Base-by-base conservation (phyloP, 2,329 filamentous ascomycete species). In the Beauveria pseudobassiana region DNA sequence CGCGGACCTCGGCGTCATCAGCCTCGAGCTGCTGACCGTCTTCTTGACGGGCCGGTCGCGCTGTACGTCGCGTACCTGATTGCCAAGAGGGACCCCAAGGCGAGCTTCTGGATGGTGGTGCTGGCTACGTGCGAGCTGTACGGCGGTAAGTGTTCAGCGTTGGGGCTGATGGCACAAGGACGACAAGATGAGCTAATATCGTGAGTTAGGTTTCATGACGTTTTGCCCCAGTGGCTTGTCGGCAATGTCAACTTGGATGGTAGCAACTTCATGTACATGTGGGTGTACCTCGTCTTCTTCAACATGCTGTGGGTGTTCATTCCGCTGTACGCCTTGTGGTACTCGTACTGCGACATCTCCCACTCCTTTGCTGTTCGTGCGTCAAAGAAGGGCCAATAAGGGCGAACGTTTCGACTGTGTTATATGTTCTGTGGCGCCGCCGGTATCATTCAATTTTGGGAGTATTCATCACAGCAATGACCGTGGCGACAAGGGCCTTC, bases 271-370 rank as follows among this genome's bases (percentile, higher is more conserved):
- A 86, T 89, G 84, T 87, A 86, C 68, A 75, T 81, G 65, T 88
- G 85, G 85, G 76, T 88, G 16, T 88, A 88, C 66, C 75, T 89
- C 18, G 77, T 87, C 66, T 88, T 88, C 73, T 88, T 89, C 77
- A 89, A 89, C 72, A 81, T 79, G 67, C 74, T 88, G 4, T 89
- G 86, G 86, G 85, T 89, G 4, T 81, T 82, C 64, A 79, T 88
- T 64, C 86, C 86, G 0, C 61, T 82, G 1, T 88, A 85, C 71
- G 77, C 81, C 22, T 76, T 87, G 61, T 86, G 78, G 66, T 78
- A 85, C 61, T 78, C 81, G 1, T 78, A 79, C 46, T 66, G 69
- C 22, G 83, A 87, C 64, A 85, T 88, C 58, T 76, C 77, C 9
- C 74, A 79, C 59, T 84, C 84, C 0, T 81, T 86, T 65, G 72